These are phyloP conservation scores for Pulveroboletus sp. DNA, from an alignment of 768 basidiomycete genomes.

Conservation along the genomic window DNA sequence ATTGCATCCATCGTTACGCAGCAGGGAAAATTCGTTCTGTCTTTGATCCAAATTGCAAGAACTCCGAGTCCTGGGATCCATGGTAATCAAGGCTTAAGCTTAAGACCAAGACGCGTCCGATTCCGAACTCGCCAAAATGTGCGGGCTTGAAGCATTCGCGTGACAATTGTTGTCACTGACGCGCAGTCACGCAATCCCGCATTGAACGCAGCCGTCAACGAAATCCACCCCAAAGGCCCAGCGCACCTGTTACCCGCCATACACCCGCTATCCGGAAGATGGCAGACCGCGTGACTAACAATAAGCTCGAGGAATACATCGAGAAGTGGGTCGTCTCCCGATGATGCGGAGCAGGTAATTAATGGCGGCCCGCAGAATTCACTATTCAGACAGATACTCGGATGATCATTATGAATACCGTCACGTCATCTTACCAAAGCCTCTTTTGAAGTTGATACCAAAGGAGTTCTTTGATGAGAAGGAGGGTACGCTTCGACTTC, in stretches of 20 bases:
- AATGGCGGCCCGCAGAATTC: conserved; percentile 51
- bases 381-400: conserved; percentile 88
- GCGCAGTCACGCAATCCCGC: conserved; percentile 24
- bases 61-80: conserved; percentile 11
- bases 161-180: too few relatives aligned
- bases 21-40: background rate
- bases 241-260: conserved; percentile 7
- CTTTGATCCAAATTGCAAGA: background rate
- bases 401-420: conserved; percentile 94
- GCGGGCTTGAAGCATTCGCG: too few relatives aligned
- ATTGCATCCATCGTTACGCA: background rate
- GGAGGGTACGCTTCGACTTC: conserved; percentile 72
- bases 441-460: conserved; percentile 89
- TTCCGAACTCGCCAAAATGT: conserved; percentile 5
- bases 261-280: conserved; percentile 16
- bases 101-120: conserved; percentile 6
- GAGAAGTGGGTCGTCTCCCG: conserved; percentile 54
- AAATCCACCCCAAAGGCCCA: too few relatives aligned
- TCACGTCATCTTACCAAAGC: conserved; percentile 95
- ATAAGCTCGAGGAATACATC: conserved; percentile 70
- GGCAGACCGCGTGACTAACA: conserved; percentile 38
- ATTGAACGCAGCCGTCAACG: too few relatives aligned
- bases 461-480: conserved; percentile 79
- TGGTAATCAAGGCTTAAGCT: too few relatives aligned
- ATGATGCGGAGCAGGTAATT: conserved; percentile 16